Evolutionary conservation across 2,329 filamentous ascomycete genomes (phyloP), one percentile per base, ranked within the genome.

Genomic region (Emmonsiellopsis sp.): DNA sequence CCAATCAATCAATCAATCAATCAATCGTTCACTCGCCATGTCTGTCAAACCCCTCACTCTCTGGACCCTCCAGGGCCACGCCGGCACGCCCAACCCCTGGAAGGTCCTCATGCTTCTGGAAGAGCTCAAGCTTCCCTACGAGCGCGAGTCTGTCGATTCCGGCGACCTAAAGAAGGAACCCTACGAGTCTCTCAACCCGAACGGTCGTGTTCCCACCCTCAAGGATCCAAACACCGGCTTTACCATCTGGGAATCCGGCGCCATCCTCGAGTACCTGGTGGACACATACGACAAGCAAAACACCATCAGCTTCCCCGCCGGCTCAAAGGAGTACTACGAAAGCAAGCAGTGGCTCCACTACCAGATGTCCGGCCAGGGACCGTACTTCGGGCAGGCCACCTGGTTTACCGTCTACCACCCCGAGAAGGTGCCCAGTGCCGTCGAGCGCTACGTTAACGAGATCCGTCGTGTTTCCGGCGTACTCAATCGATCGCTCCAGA

Each of bases 201-300:
- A 76, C 55, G 73, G 74, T 30, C 68, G 74, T 13, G 65, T 70
- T 52, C 69, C 70, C 1, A 65, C 65, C 4, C 55, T 71, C n/a
- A 64, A 68, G 51, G 69, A 72, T 46, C 68, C 67, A 1, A 70
- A 71, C 57, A 71, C 67, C 1, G 68, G 67, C 9, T 62, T 72
- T 6, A 59, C 65, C 1, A 57, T 63, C 3, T 73, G 69, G 70
- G 70, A 73, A 59, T 69, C 66, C 3, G 68, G 68, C 2, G 70
- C 70, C 5, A 64, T 66, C 45, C 67, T 73, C 61, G 70, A 70
- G 52, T 70, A 73, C 48, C 46, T 72, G 6, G 63, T 65, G 8
- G 61, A 70, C 2, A 65, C 69, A 2, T 76, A 76, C 57, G 74
- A 77, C 59, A 65, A 64, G 20, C 55, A 64, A n/a, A 70, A 71